Conservation (phyloP, 2,329 filamentous ascomycete species). For the Paecilomyces niveus region DNA sequence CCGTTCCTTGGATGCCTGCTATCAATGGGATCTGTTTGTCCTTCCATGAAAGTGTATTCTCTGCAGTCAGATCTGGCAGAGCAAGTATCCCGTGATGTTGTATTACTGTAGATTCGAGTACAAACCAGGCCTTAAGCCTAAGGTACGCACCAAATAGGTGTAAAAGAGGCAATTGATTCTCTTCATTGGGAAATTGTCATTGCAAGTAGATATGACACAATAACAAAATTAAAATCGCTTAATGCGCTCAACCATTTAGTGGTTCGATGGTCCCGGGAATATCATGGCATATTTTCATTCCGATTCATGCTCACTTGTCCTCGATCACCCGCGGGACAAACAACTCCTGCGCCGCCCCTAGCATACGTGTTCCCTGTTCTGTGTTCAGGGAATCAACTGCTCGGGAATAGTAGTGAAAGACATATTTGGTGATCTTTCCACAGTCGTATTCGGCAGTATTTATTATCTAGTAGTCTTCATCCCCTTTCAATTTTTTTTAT, state of each 20-base stretch:
- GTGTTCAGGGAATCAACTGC: neutral
- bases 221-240: neutral
- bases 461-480: neutral
- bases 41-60: neutral
- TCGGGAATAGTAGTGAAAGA: neutral
- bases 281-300: constrained; percentile 1
- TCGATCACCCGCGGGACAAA: neutral
- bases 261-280: neutral
- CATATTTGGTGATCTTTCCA: neutral
- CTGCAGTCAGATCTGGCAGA: neutral
- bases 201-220: neutral
- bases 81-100: neutral
- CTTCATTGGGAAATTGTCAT: neutral
- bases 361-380: neutral
- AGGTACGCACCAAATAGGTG: neutral
- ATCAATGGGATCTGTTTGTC: neutral
- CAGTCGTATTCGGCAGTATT: neutral
- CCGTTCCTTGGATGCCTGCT: neutral
- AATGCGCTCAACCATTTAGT: neutral
- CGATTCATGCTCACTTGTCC: neutral
- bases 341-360: neutral
- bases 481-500: constrained; percentile 4
- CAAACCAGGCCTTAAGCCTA: neutral
- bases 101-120: neutral
- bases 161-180: neutral